These are phyloP conservation scores for Usnea hakonensis DNA, from an alignment of 495 filamentous ascomycete species.

Conservation along the genomic window DNA sequence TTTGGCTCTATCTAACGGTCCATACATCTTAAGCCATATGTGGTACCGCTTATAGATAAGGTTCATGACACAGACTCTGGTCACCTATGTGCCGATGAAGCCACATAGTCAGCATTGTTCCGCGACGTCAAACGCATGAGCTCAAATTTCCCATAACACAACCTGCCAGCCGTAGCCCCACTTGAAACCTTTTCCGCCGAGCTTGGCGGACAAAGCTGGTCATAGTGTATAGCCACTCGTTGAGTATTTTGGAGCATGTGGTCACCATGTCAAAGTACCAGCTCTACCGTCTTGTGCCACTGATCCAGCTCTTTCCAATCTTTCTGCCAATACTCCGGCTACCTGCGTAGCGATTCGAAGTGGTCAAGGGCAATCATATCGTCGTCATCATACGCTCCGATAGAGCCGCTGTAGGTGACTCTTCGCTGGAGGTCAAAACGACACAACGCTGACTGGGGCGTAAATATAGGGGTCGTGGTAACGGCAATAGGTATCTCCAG, in stretches of 20 bases:
- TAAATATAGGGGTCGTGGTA: not conserved
- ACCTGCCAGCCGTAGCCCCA: not conserved
- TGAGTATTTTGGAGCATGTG: not conserved
- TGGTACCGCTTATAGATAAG: not conserved
- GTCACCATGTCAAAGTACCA: not conserved
- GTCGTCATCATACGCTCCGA: constrained; percentile 33
- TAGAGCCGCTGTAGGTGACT: constrained; percentile 31
- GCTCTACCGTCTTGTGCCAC: not conserved
- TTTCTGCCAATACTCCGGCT: not conserved
- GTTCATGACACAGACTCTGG: not conserved
- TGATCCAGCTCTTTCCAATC: not conserved
- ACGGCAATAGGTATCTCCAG: not conserved
- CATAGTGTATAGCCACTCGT: not conserved
- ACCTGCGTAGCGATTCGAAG: not conserved
- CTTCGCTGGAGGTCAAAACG: constrained; percentile 25
- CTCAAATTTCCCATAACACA: not conserved
- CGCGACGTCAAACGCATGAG: not conserved
- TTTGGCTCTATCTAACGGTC: not conserved
- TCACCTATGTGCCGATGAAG: not conserved
- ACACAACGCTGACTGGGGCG: not conserved
- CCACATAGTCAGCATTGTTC: not conserved
- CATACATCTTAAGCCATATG: not conserved
- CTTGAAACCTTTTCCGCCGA: constrained; percentile 5
- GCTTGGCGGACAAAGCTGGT: not conserved
- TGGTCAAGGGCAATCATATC: constrained; percentile 12